A percentile compares a stretch with the other conserved stretches of the same genome.
Conservation (phyloP, 2,329 filamentous ascomycete genomes). For the Fusarium sp. region DNA sequence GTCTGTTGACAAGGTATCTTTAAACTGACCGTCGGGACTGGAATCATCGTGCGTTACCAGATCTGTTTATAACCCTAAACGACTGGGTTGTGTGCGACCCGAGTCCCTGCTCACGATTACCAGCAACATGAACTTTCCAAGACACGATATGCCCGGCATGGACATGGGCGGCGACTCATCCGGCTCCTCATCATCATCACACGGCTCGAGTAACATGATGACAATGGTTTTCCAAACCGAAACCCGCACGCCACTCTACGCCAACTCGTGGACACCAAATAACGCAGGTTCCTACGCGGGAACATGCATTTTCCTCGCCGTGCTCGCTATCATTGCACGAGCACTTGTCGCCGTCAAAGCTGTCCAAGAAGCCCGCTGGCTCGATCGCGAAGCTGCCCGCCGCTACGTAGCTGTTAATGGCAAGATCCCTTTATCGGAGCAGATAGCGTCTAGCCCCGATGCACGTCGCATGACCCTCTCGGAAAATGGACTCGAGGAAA, state of each 20-base stretch:
- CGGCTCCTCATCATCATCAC: slow-evolving; percentile 31
- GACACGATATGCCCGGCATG: slow-evolving; percentile 46
- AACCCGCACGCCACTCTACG: slow-evolving; percentile 65
- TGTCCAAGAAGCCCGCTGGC: slow-evolving; percentile 73
- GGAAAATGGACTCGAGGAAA: slow-evolving; percentile 84
- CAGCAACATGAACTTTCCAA: slow-evolving; percentile 39
- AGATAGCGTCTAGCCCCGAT: slow-evolving; percentile 69
- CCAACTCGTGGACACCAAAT: slow-evolving; percentile 78
- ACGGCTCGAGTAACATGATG: slow-evolving; percentile 52
- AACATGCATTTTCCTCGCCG: slow-evolving; percentile 90
- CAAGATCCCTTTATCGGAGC: slow-evolving; percentile 69
- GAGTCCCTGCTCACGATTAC: neutral
- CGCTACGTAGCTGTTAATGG: slow-evolving; percentile 82
- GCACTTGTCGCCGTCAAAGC: slow-evolving; percentile 78
- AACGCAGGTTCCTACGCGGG: slow-evolving; percentile 81
- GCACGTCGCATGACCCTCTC: slow-evolving; percentile 73
- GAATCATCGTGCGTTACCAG: neutral
- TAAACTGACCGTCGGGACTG: neutral
- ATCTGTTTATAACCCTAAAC: neutral
- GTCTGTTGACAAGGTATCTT: neutral
- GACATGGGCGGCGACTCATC: slow-evolving; percentile 34
- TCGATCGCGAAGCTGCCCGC: slow-evolving; percentile 77
- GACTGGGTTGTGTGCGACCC: neutral
- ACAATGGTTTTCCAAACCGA: slow-evolving; percentile 71
- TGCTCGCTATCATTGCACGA: slow-evolving; percentile 78